phyloP scores from a whole-genome alignment of 805 yeast species.

The Yarrowia sp. region DNA sequence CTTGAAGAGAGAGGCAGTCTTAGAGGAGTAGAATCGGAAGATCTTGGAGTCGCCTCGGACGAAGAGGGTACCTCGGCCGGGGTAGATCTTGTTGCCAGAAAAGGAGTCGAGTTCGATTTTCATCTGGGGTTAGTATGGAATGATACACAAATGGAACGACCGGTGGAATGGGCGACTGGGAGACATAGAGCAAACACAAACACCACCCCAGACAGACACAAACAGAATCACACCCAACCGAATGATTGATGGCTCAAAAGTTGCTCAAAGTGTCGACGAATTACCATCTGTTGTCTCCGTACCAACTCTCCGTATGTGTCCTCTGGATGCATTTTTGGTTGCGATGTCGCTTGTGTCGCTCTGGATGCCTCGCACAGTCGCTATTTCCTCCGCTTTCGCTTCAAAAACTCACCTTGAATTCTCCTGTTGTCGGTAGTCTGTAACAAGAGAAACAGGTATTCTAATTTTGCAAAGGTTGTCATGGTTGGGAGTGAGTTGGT shows the following conservation, averaged over 20 bases:
- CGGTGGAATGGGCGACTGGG: too few species aligned
- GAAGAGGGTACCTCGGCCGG: conserved; percentile 99
- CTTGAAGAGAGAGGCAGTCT: conserved; percentile 95
- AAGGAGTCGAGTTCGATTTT: conserved; percentile 99
- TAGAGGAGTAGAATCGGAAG: conserved; percentile 98
- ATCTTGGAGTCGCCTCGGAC: conserved; percentile 99
- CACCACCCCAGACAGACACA: too few species aligned
- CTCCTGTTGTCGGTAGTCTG: conserved; percentile 27
- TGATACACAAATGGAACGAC: too few species aligned
- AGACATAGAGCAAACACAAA: too few species aligned
- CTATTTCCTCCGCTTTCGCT: not conserved
- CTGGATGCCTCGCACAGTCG: too few species aligned
- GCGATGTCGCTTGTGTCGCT: too few species aligned
- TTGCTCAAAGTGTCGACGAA: too few species aligned
- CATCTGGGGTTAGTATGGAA: conserved; percentile 50
- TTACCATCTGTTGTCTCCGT: too few species aligned
- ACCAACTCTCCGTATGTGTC: too few species aligned
- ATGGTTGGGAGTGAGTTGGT: conserved; percentile 26
- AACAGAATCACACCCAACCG: too few species aligned
- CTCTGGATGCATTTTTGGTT: too few species aligned
- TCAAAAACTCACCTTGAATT: conserved; percentile 25
- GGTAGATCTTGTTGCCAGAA: conserved; percentile 99
- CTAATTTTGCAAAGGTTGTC: conserved; percentile 25
- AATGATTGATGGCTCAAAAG: too few species aligned
- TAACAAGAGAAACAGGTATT: conserved; percentile 27